Evolutionary conservation across 139 green algal species (phyloP), one percentile per base, ranked within the genome.

Genomic region (Coccomyxa sp.): DNA sequence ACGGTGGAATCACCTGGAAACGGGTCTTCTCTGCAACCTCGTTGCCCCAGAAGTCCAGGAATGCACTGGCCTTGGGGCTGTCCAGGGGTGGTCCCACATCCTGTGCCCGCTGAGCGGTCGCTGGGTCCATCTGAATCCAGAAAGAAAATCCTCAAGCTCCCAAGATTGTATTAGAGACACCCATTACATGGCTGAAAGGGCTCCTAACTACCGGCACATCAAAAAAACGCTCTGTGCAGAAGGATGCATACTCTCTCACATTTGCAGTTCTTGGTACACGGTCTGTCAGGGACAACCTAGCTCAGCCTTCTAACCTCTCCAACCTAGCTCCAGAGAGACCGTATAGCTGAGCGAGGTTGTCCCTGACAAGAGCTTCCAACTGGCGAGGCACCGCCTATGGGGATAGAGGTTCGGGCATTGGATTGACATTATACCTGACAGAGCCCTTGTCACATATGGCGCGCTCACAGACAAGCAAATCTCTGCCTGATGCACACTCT

Each of bases 21-120:
- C 91, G 85, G 0, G 92, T 86, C 79, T 96, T 89, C 89, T 97
- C 93, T 0, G 91, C 89, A 28, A 51, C 7, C 38, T 83, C 82
- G 16, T 91, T 86, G 58, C 94, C 94, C 94, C 94, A 97, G 77
- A 97, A 94, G 10, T 83, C 83, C 13, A 93, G 89, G 87, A 95
- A 97, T 14, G 75, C 77, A 0, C 79, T 83, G 13, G 93, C 90
- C 7, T 76, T 80, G 25, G 92, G 84, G 81, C 95, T 91, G 13
- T 92, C 88, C 38, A 91, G 84, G 30, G 82, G 25, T 13, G 94
- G 94, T 17, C 94, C 93, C 9, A 95, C 81, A 84, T 97, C 94
- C 58, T 94, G 87, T 25, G 90, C 76, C 13, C 93, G 87, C 51
- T 84, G 68, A 15, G 89, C 89, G 30, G 83, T 77, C 28, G 80